Conservation (phyloP, 75 land plant species). For the Picea sitchensis region DNA sequence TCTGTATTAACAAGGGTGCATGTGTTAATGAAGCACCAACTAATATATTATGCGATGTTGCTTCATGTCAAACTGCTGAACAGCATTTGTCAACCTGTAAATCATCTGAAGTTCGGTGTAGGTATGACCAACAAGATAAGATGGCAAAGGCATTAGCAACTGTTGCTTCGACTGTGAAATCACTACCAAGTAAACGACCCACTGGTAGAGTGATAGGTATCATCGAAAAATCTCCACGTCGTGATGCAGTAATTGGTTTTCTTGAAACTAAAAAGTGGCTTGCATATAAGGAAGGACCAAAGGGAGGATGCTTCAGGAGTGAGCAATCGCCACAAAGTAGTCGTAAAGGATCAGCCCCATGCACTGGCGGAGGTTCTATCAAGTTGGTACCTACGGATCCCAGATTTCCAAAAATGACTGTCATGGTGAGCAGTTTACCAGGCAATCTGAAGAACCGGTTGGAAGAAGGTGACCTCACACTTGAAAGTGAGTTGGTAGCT, state of each 20-base stretch:
- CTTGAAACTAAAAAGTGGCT: constrained; percentile 55
- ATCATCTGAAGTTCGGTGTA: constrained; percentile 4
- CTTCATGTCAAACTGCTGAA: constrained; percentile 1
- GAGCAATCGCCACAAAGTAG: constrained; percentile 18
- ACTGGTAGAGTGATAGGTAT: constrained; percentile 81
- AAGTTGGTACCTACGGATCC: constrained; percentile 57
- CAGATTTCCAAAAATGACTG: constrained; percentile 73
- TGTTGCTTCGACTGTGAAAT: constrained; percentile 34
- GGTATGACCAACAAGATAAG: constrained; percentile 11
- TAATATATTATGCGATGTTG: background rate
- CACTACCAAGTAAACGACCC: constrained; percentile 73
- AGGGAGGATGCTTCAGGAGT: constrained; percentile 15
- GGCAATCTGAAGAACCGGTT: constrained; percentile 46
- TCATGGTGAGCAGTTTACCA: constrained; percentile 48
- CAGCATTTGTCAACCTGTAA: background rate
- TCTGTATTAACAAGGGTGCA: constrained; percentile 1
- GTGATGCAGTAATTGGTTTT: constrained; percentile 75
- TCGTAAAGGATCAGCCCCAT: constrained; percentile 1
- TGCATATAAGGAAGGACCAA: constrained; percentile 19
- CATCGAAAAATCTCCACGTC: constrained; percentile 60
- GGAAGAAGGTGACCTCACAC: constrained; percentile 49
- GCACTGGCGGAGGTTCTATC: constrained; percentile 19
- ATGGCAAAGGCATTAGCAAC: constrained; percentile 25
- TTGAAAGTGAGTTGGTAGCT: constrained; percentile 75
- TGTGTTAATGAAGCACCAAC: background rate